Evolutionary conservation across 805 yeast species (phyloP), one percentile per base, ranked within the genome.

Genomic region (Saccharomycopsis capsularis): DNA sequence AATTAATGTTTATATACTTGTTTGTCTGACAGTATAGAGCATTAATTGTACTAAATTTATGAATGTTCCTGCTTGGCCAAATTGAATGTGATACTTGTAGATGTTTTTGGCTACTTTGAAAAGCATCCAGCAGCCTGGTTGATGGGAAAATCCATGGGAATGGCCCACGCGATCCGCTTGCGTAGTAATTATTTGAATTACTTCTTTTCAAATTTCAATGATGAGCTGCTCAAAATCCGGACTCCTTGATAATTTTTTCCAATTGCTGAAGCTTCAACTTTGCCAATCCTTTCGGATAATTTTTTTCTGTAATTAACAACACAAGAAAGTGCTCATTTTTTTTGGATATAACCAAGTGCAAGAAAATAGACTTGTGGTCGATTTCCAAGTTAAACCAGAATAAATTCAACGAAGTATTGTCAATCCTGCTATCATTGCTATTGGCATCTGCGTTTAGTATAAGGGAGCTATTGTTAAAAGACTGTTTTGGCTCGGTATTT

Each of bases 241-340:
- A 30, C 9, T 16, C 3, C 27, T 45, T 38, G 13, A 52, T 29
- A 5, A 16, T 21, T 7, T 40, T 32, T 39, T 46, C 55, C 6
- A 52, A 29, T 19, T 36, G 42, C 19, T 24, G 37, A 5, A 52
- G 23, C 39, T 50, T 52, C 24, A 45, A 4, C 35, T 50, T 50
- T 2, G 54, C 55, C 36, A 52, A 42, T 3, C 53, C 53, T 32
- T 44, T 49, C 5, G 55, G 54, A 29, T 50, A 52, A 4, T 29
- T 25, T 13, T 35, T 32, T 15, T 46, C 42, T 4, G 51, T 44
- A 1, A 50, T 40, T 2, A 42, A 35, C 46, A 52, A 25, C 19
- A 52, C 6, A 4, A 48, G 48, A 40, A 37, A 52, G 24, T 46
- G 40, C 27, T 52, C 54, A 16, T 35, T 38, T 7, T 34, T 21